phyloP scores from a whole-genome alignment of 73 alveolate species.

The Stentor coeruleus region DNA sequence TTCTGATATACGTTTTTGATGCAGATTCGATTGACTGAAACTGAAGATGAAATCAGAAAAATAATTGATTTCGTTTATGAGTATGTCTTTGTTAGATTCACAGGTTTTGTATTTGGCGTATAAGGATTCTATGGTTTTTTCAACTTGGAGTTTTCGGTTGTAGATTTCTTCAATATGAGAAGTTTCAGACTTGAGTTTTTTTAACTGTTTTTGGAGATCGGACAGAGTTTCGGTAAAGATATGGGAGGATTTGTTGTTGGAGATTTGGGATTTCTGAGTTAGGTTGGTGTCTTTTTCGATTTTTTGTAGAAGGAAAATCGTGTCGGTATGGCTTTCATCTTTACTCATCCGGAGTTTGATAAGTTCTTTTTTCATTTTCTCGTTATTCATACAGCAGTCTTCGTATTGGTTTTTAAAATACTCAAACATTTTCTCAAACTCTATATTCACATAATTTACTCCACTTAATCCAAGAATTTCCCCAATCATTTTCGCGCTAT shows the following conservation, averaged over 20 bases:
- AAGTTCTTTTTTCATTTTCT: not conserved
- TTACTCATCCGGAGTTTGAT: not conserved
- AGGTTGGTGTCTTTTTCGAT: not conserved
- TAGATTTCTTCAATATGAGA: not conserved
- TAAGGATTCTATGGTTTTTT: not conserved
- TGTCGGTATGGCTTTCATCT: not conserved
- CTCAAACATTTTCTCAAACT: no score
- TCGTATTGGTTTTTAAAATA: not conserved
- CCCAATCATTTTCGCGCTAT: not conserved
- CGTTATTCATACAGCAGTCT: not conserved
- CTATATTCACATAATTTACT: not conserved
- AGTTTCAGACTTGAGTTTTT: not conserved
- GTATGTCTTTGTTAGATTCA: not conserved
- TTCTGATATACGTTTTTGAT: not conserved
- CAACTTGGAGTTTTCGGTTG: not conserved
- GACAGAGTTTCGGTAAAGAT: not conserved
- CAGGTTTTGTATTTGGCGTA: not conserved
- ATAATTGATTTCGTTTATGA: not conserved
- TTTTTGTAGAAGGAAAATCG: not conserved
- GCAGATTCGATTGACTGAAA: not conserved
- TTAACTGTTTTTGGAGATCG: not conserved
- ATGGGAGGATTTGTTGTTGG: not conserved
- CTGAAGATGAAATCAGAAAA: slow-evolving; percentile 4
- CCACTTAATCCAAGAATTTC: not conserved
- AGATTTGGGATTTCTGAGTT: not conserved